phyloP scores from a whole-genome alignment of 805 yeast genomes.

The Candida anglica region DNA sequence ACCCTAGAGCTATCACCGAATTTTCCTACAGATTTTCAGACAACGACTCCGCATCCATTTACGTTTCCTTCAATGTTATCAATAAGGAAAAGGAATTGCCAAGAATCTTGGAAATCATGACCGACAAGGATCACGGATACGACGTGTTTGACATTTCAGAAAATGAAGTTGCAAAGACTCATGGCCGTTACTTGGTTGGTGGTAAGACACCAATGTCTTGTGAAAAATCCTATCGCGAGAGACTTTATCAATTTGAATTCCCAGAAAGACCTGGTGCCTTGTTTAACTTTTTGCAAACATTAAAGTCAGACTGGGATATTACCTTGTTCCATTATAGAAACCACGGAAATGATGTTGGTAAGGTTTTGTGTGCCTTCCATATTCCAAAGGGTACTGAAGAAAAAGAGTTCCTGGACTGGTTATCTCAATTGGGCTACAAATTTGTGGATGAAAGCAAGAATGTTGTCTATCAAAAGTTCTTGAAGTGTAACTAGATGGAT shows the following conservation, averaged over 20 bases:
- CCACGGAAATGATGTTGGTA: slow-evolving; percentile 93
- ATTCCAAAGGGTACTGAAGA: slow-evolving; percentile 68
- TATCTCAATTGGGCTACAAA: slow-evolving; percentile 70
- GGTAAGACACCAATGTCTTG: slow-evolving; percentile 57
- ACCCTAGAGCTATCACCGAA: slow-evolving; percentile 91
- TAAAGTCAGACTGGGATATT: slow-evolving; percentile 83
- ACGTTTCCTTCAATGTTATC: slow-evolving; percentile 80
- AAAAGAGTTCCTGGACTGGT: slow-evolving; percentile 61
- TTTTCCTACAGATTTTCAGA: slow-evolving; percentile 80
- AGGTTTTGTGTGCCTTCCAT: slow-evolving; percentile 83
- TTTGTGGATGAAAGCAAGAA: slow-evolving; percentile 82
- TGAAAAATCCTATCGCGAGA: slow-evolving; percentile 60
- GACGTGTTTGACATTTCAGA: slow-evolving; percentile 80
- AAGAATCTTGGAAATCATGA: slow-evolving; percentile 56
- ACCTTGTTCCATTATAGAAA: slow-evolving; percentile 95
- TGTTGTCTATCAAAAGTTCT: slow-evolving; percentile 76
- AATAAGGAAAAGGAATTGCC: slow-evolving; percentile 72
- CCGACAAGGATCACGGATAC: slow-evolving; percentile 56
- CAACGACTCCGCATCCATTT: slow-evolving; percentile 63
- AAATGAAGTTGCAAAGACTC: slow-evolving; percentile 93
- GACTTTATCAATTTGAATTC: slow-evolving; percentile 80
- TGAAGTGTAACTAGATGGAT: slow-evolving; percentile 25
- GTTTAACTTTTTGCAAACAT: slow-evolving; percentile 65
- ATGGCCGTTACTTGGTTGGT: slow-evolving; percentile 94
- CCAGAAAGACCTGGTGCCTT: slow-evolving; percentile 98